Conservation (phyloP, 116 monocot species). For the Posidonia oceanica region DNA sequence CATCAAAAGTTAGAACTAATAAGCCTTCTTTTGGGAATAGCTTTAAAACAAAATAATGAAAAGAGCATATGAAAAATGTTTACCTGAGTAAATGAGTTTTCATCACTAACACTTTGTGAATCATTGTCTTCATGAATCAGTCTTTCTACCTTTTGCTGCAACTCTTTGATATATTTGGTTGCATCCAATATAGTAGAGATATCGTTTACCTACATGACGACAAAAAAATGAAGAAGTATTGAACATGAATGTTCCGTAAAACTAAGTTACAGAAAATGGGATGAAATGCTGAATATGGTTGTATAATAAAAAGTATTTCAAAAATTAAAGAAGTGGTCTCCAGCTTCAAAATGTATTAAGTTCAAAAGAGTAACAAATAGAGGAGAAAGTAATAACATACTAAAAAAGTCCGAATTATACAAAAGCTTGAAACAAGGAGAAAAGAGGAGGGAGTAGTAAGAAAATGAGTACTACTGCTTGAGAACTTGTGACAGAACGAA, state of each 20-base stretch:
- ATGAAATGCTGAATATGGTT: too few species aligned
- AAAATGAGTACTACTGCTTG: slow-evolving; percentile 40
- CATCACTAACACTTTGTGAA: background rate
- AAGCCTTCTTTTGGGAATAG: too few species aligned
- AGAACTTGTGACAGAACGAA: slow-evolving; percentile 79
- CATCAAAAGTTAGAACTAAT: background rate
- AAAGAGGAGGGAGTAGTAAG: background rate
- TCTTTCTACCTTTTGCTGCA: slow-evolving; percentile 20
- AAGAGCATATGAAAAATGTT: too few species aligned
- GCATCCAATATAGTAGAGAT: slow-evolving; percentile 19
- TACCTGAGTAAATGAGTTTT: background rate
- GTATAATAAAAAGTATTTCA: too few species aligned
- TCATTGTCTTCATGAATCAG: slow-evolving; percentile 5
- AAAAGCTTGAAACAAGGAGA: background rate
- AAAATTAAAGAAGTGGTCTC: too few species aligned
- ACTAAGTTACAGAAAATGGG: too few species aligned
- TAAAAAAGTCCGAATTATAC: too few species aligned
- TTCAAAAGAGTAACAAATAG: too few species aligned
- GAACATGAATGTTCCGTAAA: too few species aligned
- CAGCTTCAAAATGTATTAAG: background rate
- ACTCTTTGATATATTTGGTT: slow-evolving; percentile 15
- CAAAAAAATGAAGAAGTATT: background rate
- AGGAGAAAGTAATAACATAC: too few species aligned
- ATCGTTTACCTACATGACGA: slow-evolving; percentile 9
- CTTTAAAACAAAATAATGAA: too few species aligned